Evolutionary conservation across 495 filamentous ascomycete genomes (phyloP), one percentile per base, ranked within the genome.

Genomic region (Baudoinia panamericana): DNA sequence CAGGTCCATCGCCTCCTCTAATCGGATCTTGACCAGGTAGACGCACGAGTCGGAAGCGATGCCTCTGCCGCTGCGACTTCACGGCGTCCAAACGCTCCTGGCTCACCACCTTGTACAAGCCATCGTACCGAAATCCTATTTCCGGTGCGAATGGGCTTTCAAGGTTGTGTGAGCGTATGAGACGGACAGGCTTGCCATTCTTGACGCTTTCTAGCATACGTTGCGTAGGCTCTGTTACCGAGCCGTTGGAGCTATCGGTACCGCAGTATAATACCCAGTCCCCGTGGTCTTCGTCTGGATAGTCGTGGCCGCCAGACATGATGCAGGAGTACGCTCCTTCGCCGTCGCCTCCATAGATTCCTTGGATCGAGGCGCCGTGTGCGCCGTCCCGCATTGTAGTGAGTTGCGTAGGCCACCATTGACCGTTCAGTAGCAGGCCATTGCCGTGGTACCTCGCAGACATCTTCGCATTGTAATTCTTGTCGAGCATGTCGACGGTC

Each of bases 341-440:
- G 3, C 34, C 55, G 11, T 39, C 33, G 23, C 53, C 41, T 8
- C 64, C 67, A 36, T 52, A 58, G 27, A 71, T 75, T 8, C 72
- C 71, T 27, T 55, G 71, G 52, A 72, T 67, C 2, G 54, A 36
- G 17, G 53, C 54, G 4, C 73, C 73, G 32, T 77, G 73, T 5
- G 69, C 72, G 1, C 73, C 73, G 40, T 75, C 73, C 20, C 72
- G 60, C 1, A 70, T 37, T 1, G 65, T 61, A 41, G 59, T 62
- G 4, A 75, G 61, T 24, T 71, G 68, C 1, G 63, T 49, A 0
- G 69, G 72, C 69, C 67, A 76, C 71, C 73, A 75, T 39, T 72
- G 63, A 0, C 73, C 73, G 39, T 66, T 62, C 3, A 65, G 44
- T 10, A 75, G 58, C 9, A 59, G 43, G 24, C 69, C 67, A 20